These are phyloP conservation scores for Cardamine occulta DNA, from an alignment of 345 rosid species.

Conservation along the genomic window DNA sequence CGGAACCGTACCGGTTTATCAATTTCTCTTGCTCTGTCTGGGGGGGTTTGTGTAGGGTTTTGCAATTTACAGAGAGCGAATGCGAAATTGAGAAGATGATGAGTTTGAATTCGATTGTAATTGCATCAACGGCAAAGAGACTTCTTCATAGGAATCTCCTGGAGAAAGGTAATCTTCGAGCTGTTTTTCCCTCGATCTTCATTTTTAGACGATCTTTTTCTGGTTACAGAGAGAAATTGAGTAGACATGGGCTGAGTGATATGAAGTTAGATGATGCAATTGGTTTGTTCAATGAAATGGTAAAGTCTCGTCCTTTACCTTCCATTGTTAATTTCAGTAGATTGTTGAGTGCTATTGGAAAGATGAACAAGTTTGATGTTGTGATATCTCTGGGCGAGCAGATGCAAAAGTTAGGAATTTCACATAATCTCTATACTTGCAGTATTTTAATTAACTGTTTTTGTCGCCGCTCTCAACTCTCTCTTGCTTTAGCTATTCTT, in stretches of 20 bases:
- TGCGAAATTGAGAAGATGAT: background rate
- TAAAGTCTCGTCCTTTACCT: background rate
- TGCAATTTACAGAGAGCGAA: background rate
- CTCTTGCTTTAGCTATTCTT: background rate
- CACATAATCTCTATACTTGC: background rate
- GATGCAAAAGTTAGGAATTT: background rate
- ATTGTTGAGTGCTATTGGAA: background rate
- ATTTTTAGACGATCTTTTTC: background rate
- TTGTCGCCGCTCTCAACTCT: background rate
- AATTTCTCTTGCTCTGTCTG: no score
- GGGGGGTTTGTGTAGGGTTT: background rate
- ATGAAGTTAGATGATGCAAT: background rate
- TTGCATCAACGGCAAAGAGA: background rate
- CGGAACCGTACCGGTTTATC: background rate
- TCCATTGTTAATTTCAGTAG: background rate
- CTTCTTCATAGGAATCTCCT: background rate
- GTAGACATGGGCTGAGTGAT: background rate
- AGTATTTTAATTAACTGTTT: background rate
- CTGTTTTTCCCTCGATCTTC: background rate
- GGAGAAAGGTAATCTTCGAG: background rate
- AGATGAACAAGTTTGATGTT: conserved; percentile 7
- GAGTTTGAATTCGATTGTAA: background rate
- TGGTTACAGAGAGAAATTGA: background rate
- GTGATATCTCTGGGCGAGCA: background rate
- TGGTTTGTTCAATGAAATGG: background rate